Percentiles rank a stretch among this genome's conserved stretches.
These are phyloP conservation scores for Tylopilus sp. DNA, from an alignment of 1,284 basidiomycete genomes.

Conservation along the genomic window DNA sequence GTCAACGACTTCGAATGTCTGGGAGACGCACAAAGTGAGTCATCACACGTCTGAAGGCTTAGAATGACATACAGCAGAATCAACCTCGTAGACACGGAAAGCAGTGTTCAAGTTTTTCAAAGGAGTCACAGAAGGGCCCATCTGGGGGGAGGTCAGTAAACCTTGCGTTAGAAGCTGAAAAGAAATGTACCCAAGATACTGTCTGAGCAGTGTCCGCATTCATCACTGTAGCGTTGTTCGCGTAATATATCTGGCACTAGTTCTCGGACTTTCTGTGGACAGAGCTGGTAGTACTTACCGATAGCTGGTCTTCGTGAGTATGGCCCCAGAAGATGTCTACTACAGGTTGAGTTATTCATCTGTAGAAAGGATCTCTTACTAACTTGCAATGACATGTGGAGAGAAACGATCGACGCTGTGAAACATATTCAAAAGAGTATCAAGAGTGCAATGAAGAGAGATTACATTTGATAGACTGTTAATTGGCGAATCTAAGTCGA, in stretches of 20 bases:
- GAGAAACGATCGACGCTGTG: constrained; percentile 86
- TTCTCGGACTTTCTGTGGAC: constrained; percentile 1
- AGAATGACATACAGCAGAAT: constrained; percentile 62
- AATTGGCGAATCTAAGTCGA: constrained; percentile 12
- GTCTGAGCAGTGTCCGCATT: constrained; percentile 67
- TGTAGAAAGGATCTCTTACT: constrained; percentile 36
- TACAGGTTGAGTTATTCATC: constrained; percentile 13
- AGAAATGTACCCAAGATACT: constrained; percentile 60
- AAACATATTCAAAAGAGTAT: constrained; percentile 7
- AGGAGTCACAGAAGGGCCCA: constrained; percentile 80
- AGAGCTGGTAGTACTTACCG: constrained; percentile 52
- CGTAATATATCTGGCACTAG: constrained; percentile 72
- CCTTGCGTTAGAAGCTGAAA: background rate
- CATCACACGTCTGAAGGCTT: background rate
- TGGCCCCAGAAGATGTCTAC: constrained; percentile 84
- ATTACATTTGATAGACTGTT: constrained; percentile 79
- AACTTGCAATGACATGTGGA: constrained; percentile 82
- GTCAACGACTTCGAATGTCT: constrained; percentile 82
- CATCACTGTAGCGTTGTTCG: constrained; percentile 71
- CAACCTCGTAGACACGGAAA: constrained; percentile 84
- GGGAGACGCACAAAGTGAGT: constrained; percentile 6
- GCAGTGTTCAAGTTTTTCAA: constrained; percentile 82
- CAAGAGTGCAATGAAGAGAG: background rate
- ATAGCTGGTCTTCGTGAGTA: constrained; percentile 84
- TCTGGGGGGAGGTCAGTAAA: constrained; percentile 45